Percentiles rank a stretch among this genome's conserved stretches.
Evolutionary conservation across 176 grass and related monocot genomes (phyloP).

Genomic region (Stipa capillata): DNA sequence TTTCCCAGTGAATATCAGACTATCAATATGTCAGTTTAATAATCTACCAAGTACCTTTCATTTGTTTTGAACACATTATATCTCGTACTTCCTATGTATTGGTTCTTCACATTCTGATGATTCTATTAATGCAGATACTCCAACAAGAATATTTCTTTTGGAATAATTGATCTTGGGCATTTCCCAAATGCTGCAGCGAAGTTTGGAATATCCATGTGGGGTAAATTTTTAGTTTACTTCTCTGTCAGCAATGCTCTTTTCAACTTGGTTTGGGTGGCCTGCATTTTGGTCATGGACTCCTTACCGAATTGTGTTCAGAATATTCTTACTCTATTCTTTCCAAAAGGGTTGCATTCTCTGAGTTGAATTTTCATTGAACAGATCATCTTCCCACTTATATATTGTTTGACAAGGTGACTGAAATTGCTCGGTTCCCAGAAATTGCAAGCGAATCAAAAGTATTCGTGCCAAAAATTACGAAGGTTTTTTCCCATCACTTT

Average conservation of each 20-base stretch:
- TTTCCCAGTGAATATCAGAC: conserved; percentile 6
- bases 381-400: conserved; percentile 89
- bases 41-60: background rate
- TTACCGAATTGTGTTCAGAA: background rate
- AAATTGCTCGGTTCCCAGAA: conserved; percentile 80
- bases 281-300: conserved; percentile 4
- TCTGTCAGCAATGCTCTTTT: background rate
- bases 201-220: conserved; percentile 87
- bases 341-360: background rate
- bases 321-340: background rate
- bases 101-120: background rate
- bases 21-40: background rate
- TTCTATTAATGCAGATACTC: conserved; percentile 67
- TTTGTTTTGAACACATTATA: conserved; percentile 11
- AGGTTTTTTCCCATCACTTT: conserved; percentile 43
- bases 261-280: background rate
- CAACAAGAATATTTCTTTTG: conserved; percentile 93
- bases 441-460: conserved; percentile 62
- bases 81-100: background rate
- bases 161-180: conserved; percentile 89
- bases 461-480: conserved; percentile 59
- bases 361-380: conserved; percentile 44
- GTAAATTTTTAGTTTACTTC: conserved; percentile 32
- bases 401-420: conserved; percentile 76
- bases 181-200: conserved; percentile 93